phyloP scores from a whole-genome alignment of 441 rosid genomes.

The Erodium chrysanthum region DNA sequence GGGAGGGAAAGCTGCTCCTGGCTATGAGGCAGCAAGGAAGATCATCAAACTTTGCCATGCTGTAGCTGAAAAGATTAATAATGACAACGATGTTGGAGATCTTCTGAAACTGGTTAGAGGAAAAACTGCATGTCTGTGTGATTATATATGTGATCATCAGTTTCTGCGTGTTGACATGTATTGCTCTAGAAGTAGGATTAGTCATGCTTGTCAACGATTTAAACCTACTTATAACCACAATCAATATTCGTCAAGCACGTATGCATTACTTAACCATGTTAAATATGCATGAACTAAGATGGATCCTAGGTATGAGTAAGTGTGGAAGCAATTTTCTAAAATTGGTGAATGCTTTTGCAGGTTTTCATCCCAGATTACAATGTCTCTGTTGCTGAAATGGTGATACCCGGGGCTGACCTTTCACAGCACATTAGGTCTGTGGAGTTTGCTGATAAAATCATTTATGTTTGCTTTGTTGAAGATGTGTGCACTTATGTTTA shows the following conservation, averaged over 20 bases:
- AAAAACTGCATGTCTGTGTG: neutral
- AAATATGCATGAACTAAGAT: neutral
- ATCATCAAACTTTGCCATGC: slow-evolving; percentile 40
- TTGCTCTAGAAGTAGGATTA: neutral
- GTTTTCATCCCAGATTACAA: slow-evolving; percentile 20
- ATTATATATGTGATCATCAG: neutral
- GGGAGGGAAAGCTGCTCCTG: slow-evolving; percentile 59
- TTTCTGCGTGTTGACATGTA: too few species aligned
- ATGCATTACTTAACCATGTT: neutral
- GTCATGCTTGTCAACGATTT: neutral
- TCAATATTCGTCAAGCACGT: neutral
- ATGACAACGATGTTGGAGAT: slow-evolving; percentile 40
- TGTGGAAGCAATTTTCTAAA: neutral
- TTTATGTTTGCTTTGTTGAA: neutral
- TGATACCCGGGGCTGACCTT: slow-evolving; percentile 19
- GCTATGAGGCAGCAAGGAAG: slow-evolving; percentile 43
- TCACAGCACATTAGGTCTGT: slow-evolving; percentile 19
- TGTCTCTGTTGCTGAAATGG: slow-evolving; percentile 18
- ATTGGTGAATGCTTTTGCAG: slow-evolving; percentile 9
- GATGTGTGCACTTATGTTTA: too few species aligned
- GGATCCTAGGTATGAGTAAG: neutral
- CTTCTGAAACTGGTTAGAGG: slow-evolving; percentile 41
- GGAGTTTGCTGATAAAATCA: neutral
- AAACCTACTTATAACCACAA: neutral
- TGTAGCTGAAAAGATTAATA: slow-evolving; percentile 40